Percentiles rank a stretch among this genome's conserved stretches.
These are phyloP conservation scores for Schrenkiella parvula DNA, from an alignment of 345 rosid species.

Conservation along the genomic window DNA sequence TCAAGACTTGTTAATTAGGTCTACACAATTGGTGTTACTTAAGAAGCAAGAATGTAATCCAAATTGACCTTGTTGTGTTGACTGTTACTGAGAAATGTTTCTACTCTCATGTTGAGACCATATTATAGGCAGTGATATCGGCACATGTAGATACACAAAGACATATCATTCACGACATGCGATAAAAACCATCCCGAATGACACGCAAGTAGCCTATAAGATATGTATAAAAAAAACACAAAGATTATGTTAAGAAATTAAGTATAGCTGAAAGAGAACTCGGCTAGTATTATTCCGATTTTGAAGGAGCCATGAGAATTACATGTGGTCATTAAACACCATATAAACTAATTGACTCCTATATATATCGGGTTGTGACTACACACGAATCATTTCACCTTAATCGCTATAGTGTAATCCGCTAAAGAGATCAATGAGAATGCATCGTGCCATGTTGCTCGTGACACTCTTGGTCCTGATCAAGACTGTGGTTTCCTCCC, in stretches of 20 bases:
- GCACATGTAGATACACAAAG: neutral
- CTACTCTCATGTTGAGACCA: neutral
- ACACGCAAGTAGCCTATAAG: neutral
- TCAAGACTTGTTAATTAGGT: neutral
- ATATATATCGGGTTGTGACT: neutral
- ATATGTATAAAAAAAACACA: neutral
- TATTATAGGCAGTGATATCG: neutral
- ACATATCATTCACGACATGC: neutral
- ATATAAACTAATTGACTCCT: neutral
- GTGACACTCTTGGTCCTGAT: constrained; percentile 11
- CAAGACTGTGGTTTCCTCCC: constrained; percentile 5
- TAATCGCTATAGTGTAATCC: neutral
- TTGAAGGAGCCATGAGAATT: constrained; percentile 25
- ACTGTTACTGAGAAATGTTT: neutral
- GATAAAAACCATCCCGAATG: neutral
- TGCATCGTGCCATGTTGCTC: constrained; percentile 2
- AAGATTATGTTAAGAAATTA: neutral
- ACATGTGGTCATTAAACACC: constrained; percentile 13
- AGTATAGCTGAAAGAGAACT: constrained; percentile 7
- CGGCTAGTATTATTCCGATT: constrained; percentile 13
- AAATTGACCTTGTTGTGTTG: neutral
- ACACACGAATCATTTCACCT: neutral
- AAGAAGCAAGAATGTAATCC: neutral
- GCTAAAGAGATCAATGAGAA: constrained; percentile 11
- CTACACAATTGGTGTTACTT: neutral